Conservation (phyloP, 2,329 filamentous ascomycete genomes). For the Diaporthe sp. region DNA sequence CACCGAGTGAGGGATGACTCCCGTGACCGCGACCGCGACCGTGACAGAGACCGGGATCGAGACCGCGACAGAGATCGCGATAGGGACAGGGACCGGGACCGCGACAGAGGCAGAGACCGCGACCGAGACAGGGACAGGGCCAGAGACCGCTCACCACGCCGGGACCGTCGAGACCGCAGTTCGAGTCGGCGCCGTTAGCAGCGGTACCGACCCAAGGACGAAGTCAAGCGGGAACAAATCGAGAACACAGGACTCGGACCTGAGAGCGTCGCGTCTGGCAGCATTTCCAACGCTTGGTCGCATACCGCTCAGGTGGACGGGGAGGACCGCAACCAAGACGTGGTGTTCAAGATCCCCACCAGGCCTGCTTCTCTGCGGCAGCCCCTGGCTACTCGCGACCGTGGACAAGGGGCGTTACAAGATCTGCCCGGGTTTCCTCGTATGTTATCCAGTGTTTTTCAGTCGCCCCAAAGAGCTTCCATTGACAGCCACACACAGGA, state of each 20-base stretch:
- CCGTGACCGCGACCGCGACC: slow-evolving; percentile 51
- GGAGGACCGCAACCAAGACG: neutral
- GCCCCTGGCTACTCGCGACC: neutral
- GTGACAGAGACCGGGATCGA: slow-evolving; percentile 49
- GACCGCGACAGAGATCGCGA: slow-evolving; percentile 50
- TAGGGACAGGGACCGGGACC: slow-evolving; percentile 50
- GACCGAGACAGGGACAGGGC: slow-evolving; percentile 24
- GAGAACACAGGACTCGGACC: neutral
- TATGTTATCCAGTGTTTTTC: neutral
- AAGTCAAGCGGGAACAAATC: slow-evolving; percentile 1
- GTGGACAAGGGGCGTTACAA: neutral
- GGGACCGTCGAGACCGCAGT: slow-evolving; percentile 40
- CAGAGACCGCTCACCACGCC: slow-evolving; percentile 33
- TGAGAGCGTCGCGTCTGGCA: neutral
- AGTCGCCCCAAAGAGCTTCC: neutral
- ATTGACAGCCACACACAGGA: slow-evolving; percentile 10
- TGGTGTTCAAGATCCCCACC: slow-evolving; percentile 6
- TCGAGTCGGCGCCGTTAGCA: slow-evolving; percentile 42
- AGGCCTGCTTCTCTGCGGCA: slow-evolving; percentile 3
- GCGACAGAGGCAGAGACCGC: slow-evolving; percentile 51
- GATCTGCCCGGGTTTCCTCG: neutral
- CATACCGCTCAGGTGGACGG: slow-evolving; percentile 3
- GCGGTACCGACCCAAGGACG: neutral
- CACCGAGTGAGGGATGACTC: slow-evolving; percentile 52
- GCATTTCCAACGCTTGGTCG: neutral